A percentile compares a stretch with the other conserved stretches of the same genome.
Evolutionary conservation across 768 basidiomycete species (phyloP).

Genomic region (Kwoniella botswanensis): DNA sequence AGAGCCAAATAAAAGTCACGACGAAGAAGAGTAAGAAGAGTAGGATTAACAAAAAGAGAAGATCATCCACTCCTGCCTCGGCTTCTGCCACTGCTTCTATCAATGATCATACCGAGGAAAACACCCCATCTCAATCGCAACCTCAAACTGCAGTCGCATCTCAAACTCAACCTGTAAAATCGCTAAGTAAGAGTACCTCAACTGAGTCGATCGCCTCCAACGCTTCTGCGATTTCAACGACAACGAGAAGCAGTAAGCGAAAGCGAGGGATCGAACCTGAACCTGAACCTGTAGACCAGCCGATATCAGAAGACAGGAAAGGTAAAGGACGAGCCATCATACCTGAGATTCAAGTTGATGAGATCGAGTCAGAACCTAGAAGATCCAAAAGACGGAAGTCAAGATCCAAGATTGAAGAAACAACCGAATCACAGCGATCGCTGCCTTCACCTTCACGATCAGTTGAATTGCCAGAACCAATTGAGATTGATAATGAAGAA

Average conservation of each 20-base stretch:
- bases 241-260: neutral
- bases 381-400: slow-evolving; percentile 12
- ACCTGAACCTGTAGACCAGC: neutral
- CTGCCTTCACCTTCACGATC: no score
- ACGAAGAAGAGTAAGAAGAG: neutral
- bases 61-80: neutral
- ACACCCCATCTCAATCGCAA: neutral
- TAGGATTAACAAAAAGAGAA: neutral
- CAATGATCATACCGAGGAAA: neutral
- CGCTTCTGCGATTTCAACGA: neutral
- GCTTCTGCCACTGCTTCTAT: neutral
- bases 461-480: neutral
- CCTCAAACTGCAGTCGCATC: neutral
- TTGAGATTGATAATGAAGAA: slow-evolving; percentile 21
- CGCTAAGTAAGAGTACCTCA: neutral
- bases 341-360: neutral
- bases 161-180: neutral
- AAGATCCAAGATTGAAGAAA: neutral
- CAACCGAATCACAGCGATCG: no score
- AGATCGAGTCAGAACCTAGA: slow-evolving; percentile 12
- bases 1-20: neutral
- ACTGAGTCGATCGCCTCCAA: slow-evolving; percentile 5
- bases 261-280: neutral
- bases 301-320: slow-evolving; percentile 7
- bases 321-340: slow-evolving; percentile 13